A percentile compares a stretch with the other conserved stretches of the same genome.
Evolutionary conservation across 768 basidiomycete species (phyloP).

Genomic region (Lyophyllum decastes): DNA sequence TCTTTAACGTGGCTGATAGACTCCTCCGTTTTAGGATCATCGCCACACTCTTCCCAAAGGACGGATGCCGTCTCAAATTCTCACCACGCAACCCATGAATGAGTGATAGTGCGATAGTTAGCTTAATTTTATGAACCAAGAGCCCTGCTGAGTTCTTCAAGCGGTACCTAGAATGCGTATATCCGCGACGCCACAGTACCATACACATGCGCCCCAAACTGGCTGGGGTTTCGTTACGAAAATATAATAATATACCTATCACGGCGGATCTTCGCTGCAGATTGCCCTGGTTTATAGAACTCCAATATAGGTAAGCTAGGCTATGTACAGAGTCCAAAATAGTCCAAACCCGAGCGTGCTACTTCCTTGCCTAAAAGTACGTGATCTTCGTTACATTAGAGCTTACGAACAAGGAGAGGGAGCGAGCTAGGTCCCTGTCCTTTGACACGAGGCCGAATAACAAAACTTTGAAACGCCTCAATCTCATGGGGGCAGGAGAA

Average conservation of each 20-base stretch:
- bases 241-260: conserved; percentile 4
- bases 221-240: not conserved
- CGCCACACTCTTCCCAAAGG: conserved; percentile 96
- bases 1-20: not conserved
- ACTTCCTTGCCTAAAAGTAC: not conserved
- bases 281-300: not conserved
- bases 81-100: conserved; percentile 47
- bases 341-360: not conserved
- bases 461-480: conserved; percentile 67
- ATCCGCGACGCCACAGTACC: not conserved
- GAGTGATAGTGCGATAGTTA: not conserved
- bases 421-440: conserved; percentile 57
- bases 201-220: not conserved
- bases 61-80: conserved; percentile 83
- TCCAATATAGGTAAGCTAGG: not conserved
- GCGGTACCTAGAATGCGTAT: not conserved
- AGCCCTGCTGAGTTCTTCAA: not conserved
- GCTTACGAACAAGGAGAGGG: conserved; percentile 49
- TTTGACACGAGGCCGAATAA: conserved; percentile 58
- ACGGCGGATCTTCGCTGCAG: not conserved
- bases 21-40: conserved; percentile 61
- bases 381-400: conserved; percentile 22
- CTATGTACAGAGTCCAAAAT: not conserved
- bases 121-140: not conserved
- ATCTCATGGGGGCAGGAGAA: conserved; percentile 54